These are phyloP conservation scores for Anthracocystis panici-leucophaei DNA, from an alignment of 1,284 basidiomycete genomes.

Conservation along the genomic window DNA sequence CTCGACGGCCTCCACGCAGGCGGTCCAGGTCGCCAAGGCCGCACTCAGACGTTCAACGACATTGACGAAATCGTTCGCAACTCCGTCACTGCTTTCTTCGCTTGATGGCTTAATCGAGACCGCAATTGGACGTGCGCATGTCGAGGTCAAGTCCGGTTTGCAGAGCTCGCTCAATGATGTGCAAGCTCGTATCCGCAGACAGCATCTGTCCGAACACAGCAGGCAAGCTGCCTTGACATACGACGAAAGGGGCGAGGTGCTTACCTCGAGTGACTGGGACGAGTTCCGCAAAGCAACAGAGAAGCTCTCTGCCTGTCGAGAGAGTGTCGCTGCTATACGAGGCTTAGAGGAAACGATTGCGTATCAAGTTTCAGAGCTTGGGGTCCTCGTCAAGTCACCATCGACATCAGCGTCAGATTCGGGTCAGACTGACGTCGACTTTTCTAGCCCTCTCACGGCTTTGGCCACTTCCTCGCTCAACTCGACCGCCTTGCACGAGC, in stretches of 20 bases:
- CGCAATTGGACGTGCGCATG: conserved; percentile 2
- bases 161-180: conserved; percentile 9
- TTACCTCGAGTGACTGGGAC: conserved; percentile 38
- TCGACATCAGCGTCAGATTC: background rate
- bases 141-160: conserved; percentile 10
- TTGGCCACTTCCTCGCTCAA: conserved; percentile 44
- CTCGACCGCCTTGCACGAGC: conserved; percentile 21
- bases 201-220: conserved; percentile 19
- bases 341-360: conserved; percentile 34
- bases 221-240: conserved; percentile 25
- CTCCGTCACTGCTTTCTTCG: conserved; percentile 23
- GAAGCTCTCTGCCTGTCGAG: conserved; percentile 31
- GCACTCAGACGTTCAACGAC: conserved; percentile 18
- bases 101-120: conserved; percentile 25
- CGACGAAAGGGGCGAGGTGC: conserved; percentile 40
- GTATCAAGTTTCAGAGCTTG: conserved; percentile 38
- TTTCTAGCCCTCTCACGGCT: conserved; percentile 15
- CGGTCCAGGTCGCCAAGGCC: conserved; percentile 24
- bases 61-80: conserved; percentile 40
- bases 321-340: conserved; percentile 20
- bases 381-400: conserved; percentile 12
- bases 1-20: conserved; percentile 18
- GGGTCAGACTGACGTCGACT: conserved; percentile 14
- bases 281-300: conserved; percentile 40
- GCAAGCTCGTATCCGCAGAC: conserved; percentile 24